Evolutionary conservation across 164 flowering plant species (phyloP).

Genomic region (Aristolochia californica): DNA sequence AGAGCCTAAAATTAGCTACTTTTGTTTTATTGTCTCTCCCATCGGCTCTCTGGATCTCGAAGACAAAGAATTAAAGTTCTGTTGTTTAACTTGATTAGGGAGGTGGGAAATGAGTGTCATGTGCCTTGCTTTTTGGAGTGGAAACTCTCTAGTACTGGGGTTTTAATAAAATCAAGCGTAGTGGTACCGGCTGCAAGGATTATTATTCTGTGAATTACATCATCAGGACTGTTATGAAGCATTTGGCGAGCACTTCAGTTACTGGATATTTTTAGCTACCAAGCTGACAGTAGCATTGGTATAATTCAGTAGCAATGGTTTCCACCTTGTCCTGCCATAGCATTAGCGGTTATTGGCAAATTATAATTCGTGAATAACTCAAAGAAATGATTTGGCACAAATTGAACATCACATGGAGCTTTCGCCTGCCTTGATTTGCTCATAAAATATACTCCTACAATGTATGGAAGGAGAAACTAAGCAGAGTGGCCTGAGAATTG

Average conservation of each 20-base stretch:
- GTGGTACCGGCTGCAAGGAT: too few relatives aligned
- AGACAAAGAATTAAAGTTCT: not conserved
- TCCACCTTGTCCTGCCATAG: constrained; percentile 99
- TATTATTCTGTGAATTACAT: too few relatives aligned
- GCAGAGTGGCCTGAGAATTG: too few relatives aligned
- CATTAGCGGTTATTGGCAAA: constrained; percentile 84
- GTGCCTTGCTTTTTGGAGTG: too few relatives aligned
- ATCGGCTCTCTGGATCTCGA: not conserved
- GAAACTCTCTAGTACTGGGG: too few relatives aligned
- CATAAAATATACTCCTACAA: constrained; percentile 68
- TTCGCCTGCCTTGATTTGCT: constrained; percentile 82
- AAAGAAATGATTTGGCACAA: constrained; percentile 81
- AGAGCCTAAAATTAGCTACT: not conserved
- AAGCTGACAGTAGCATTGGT: constrained; percentile 75
- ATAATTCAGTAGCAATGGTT: constrained; percentile 85
- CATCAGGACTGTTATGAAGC: too few relatives aligned
- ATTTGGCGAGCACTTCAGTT: too few relatives aligned
- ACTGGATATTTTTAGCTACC: constrained; percentile 54
- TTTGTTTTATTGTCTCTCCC: not conserved
- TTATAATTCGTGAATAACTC: constrained; percentile 82
- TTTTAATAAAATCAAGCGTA: too few relatives aligned
- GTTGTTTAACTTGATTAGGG: too few relatives aligned
- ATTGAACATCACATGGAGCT: constrained; percentile 66
- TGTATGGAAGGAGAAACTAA: too few relatives aligned
- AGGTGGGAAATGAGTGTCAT: too few relatives aligned